These are phyloP conservation scores for Auricularia sp. DNA, from an alignment of 768 basidiomycete genomes.

Conservation along the genomic window DNA sequence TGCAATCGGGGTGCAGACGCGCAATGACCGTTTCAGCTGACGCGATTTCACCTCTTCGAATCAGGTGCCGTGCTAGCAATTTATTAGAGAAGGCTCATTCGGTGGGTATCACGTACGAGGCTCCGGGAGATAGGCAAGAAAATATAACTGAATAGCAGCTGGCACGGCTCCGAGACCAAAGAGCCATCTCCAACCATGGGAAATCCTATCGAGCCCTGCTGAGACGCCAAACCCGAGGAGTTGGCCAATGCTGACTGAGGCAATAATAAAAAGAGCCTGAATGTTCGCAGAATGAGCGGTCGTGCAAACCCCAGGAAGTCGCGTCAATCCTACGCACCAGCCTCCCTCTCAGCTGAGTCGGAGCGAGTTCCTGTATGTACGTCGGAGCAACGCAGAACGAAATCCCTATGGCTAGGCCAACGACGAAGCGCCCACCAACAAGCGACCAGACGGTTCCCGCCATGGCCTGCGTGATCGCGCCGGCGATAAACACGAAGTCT, in stretches of 20 bases:
- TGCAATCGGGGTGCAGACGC: conserved; percentile 62
- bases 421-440: conserved; percentile 64
- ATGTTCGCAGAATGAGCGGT: background rate
- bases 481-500: conserved; percentile 64
- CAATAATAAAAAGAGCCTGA: conserved; percentile 54
- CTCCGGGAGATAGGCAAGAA: conserved; percentile 63
- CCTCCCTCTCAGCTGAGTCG: conserved; percentile 55
- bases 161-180: conserved; percentile 67
- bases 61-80: conserved; percentile 49
- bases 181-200: conserved; percentile 75
- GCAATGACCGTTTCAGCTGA: conserved; percentile 45
- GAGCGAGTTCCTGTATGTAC: conserved; percentile 77
- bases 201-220: conserved; percentile 49
- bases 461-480: conserved; percentile 61
- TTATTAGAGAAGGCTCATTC: background rate
- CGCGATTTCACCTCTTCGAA: conserved; percentile 42
- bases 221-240: conserved; percentile 70
- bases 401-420: conserved; percentile 64
- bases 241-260: conserved; percentile 72
- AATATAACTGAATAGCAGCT: conserved; percentile 48
- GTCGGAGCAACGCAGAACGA: conserved; percentile 72
- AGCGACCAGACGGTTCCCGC: conserved; percentile 61
- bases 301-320: background rate
- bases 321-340: conserved; percentile 35
- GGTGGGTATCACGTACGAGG: conserved; percentile 43